phyloP scores from a whole-genome alignment of 2,329 filamentous ascomycete genomes.

The Aureobasidium namibiae region DNA sequence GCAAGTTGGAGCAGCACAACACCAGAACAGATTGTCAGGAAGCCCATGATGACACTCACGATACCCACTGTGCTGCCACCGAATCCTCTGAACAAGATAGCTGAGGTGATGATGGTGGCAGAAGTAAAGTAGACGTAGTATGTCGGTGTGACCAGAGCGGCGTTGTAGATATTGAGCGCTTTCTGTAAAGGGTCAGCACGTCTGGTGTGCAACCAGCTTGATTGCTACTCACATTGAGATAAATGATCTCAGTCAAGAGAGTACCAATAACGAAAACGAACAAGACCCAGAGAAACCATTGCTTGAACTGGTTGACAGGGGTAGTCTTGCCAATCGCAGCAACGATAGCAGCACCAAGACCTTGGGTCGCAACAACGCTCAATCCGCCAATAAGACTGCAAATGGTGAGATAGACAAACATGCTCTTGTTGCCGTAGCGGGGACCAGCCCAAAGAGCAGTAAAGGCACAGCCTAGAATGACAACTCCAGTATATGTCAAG shows the following conservation, averaged over 20 bases:
- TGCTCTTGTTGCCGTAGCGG: slow-evolving; percentile 88
- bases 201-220: no score
- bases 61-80: slow-evolving; percentile 77
- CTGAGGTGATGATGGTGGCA: slow-evolving; percentile 87
- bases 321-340: slow-evolving; percentile 68
- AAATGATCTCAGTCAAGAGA: slow-evolving; percentile 87
- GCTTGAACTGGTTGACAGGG: slow-evolving; percentile 64
- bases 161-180: slow-evolving; percentile 96
- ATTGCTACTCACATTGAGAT: slow-evolving; percentile 68
- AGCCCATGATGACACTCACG: slow-evolving; percentile 83
- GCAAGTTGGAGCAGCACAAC: slow-evolving; percentile 92
- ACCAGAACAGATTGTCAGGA: slow-evolving; percentile 86
- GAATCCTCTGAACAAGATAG: slow-evolving; percentile 87
- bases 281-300: slow-evolving; percentile 93
- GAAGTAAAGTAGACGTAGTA: slow-evolving; percentile 99
- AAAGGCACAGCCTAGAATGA: slow-evolving; percentile 64
- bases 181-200: slow-evolving; percentile 55
- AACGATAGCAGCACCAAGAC: slow-evolving; percentile 81
- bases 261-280: slow-evolving; percentile 87
- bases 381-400: slow-evolving; percentile 91
- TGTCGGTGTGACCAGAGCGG: slow-evolving; percentile 90
- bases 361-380: slow-evolving; percentile 91
- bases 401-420: slow-evolving; percentile 95
- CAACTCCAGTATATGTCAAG: slow-evolving; percentile 71
- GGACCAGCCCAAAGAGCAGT: slow-evolving; percentile 76